These are phyloP conservation scores for Kwoniella bestiolae DNA, from an alignment of 768 basidiomycete genomes.

Conservation along the genomic window DNA sequence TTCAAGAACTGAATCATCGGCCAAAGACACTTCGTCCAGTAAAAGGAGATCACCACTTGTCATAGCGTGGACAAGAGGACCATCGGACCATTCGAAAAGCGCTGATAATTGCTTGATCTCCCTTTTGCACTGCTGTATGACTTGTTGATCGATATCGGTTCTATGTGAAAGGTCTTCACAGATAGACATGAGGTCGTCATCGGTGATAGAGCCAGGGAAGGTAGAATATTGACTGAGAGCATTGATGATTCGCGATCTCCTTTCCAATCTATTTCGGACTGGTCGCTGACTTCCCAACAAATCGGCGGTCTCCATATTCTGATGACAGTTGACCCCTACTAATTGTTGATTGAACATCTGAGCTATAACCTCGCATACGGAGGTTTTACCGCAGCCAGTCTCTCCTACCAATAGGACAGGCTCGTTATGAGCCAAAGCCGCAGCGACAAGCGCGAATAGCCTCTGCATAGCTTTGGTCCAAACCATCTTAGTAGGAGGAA, in stretches of 20 bases:
- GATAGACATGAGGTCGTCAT: constrained; percentile 46
- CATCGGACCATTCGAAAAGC: constrained; percentile 96
- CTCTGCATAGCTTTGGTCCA: constrained; percentile 96
- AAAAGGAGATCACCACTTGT: constrained; percentile 78
- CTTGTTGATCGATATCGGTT: constrained; percentile 60
- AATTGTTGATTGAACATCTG: constrained; percentile 67
- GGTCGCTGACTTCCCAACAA: constrained; percentile 92
- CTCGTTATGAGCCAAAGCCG: constrained; percentile 88
- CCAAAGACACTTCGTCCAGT: constrained; percentile 94
- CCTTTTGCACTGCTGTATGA: constrained; percentile 54
- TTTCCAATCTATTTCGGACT: constrained; percentile 70
- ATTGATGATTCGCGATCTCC: constrained; percentile 31
- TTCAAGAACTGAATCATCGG: constrained; percentile 97
- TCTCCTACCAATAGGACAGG: constrained; percentile 95
- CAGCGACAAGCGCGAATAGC: constrained; percentile 77
- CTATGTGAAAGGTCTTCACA: constrained; percentile 57
- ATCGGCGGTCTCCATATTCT: constrained; percentile 97
- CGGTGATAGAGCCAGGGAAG: constrained; percentile 22
- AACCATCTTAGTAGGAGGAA: constrained; percentile 62
- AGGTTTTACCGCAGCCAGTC: constrained; percentile 96
- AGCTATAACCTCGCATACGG: constrained; percentile 88
- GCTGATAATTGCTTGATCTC: constrained; percentile 63
- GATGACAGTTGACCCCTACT: constrained; percentile 87
- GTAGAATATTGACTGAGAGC: constrained; percentile 13
- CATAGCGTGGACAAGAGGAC: constrained; percentile 95